Percentiles rank a stretch among this genome's conserved stretches.
Conservation (phyloP, 345 rosid genomes). For the Acer campestre region DNA sequence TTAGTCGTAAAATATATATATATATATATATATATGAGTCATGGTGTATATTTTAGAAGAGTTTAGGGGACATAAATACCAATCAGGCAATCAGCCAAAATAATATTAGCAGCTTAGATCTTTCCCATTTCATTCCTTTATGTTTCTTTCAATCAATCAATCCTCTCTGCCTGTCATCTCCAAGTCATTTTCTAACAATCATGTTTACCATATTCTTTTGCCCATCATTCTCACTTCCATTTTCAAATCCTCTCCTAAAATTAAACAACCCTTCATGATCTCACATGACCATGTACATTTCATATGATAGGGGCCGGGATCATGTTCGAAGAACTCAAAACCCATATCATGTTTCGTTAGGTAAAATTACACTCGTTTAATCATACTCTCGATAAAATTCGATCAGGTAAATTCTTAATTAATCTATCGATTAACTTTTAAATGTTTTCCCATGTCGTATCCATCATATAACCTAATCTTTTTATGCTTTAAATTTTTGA, state of each 20-base stretch:
- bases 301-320: neutral
- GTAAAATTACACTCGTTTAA: no score
- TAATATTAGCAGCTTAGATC: neutral
- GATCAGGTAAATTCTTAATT: no score
- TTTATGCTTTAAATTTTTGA: neutral
- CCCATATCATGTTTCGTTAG: no score
- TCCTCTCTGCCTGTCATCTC: neutral
- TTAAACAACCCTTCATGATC: neutral
- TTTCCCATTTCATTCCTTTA: neutral
- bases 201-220: slow-evolving; percentile 12
- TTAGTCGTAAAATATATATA: no score
- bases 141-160: neutral
- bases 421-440: neutral
- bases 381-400: no score
- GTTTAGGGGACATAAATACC: no score
- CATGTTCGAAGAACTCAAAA: no score
- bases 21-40: no score
- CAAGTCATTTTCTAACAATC: slow-evolving; percentile 12
- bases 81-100: no score
- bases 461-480: no score
- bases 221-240: slow-evolving; percentile 12
- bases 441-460: no score
- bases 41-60: no score
- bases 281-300: neutral
- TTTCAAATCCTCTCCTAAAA: slow-evolving; percentile 11